Evolutionary conservation across 2,329 filamentous ascomycete genomes (phyloP), one percentile per base, ranked within the genome.

Genomic region (Penicillium sp.): DNA sequence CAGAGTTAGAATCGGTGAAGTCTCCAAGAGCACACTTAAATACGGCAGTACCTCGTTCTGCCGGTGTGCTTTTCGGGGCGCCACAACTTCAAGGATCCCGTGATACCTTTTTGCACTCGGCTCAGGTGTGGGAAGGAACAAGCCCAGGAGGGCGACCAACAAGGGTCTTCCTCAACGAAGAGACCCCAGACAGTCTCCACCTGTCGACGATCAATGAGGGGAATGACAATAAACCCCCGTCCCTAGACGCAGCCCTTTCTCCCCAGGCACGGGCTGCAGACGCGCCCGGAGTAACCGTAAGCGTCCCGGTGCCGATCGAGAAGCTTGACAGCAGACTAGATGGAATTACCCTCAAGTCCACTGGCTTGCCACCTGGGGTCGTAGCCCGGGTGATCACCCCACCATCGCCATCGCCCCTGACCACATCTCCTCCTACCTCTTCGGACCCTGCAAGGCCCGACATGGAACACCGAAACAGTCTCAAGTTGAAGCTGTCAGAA

Each of bases 341-440:
- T 57, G 78, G 78, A 6, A 80, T 80, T 55, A 79, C 74, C 6
- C 69, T 80, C 49, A 80, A 79, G 55, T 79, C 77, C 3, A 75
- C 76, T 21, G 77, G 72, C 4, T 64, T 80, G 39, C 75, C 73
- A 26, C 77, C 76, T 4, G 74, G 73, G 52, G 70, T 80, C 19
- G 71, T 77, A 19, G 76, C 75, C 42, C 75, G 71, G 57, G 73
- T 79, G 52, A 74, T 77, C 61, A 78, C 76, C 29, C 75, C 76
- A 29, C 71, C 74, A 29, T 73, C 75, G 9, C 71, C 72, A 14
- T 64, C 66, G 21, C 65, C 69, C 48, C 57, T 64, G 35, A 68
- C 66, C 13, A 59, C 63, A 13, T 68, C 71, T 21, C 66, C 68
- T 49, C 56, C 57, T 24, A 59, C 68, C 37, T 65, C 67, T 26